Base-by-base conservation (phyloP, 2,329 filamentous ascomycete genomes). In the Aspergillus sp. region DNA sequence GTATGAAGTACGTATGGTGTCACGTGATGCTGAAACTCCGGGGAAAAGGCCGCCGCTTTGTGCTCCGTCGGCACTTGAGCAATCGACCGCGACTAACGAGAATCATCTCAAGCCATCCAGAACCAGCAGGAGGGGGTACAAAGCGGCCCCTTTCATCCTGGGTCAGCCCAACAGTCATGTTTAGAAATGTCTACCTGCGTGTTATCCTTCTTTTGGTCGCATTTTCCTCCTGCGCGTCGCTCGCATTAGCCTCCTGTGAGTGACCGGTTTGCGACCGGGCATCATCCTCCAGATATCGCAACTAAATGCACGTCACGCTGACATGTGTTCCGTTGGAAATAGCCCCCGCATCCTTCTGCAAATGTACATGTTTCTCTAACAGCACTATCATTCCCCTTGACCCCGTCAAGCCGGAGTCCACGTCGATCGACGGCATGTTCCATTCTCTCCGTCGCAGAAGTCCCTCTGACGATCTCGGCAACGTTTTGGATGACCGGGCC, bases 281-380 rank as follows among this genome's bases (percentile, higher is more conserved):
- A 42, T 42, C 16, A 42, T 42, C 36, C 5, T 42, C 16, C 16
- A 14, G 36, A 42, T n/a, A 42, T 42, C 16, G 36, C 36, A n/a
- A 12, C 18, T 20, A 20, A 22, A 3, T 47, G 11, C 26, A 55
- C 36, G 58, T 46, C 52, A 49, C 18, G 24, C 12, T 53, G 22
- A 45, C 22, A 16, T 24, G 9, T 31, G 7, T 14, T 6, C 14
- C 9, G 24, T 42, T 54, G 42, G 20, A 29, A 51, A n/a, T 54
- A 78, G 76, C 71, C 10, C 76, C 76, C 12, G 85, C 85, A 16
- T 87, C 86, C 59, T 90, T 89, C 75, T 90, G 87, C 82, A 90
- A 89, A 84, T 90, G 87, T 73, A 88, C 85, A 58, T 89, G 87
- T 74, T 86, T 85, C 75, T 81, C 81, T 54, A 89, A 89, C 71